Base-by-base conservation (phyloP, 2,329 filamentous ascomycete species). In the Emydomyces testavorans region DNA sequence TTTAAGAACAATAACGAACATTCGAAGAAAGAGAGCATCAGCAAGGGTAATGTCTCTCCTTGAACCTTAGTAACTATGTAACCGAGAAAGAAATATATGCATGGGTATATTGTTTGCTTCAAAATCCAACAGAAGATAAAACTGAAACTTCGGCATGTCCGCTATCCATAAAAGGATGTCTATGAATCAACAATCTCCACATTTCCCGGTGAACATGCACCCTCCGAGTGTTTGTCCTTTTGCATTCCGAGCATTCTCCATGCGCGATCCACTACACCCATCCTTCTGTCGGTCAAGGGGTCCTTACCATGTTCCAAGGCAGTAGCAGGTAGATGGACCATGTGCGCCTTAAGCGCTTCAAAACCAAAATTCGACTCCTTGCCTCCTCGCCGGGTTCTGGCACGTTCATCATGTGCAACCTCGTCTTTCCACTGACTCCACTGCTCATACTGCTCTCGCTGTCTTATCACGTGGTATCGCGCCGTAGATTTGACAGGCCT, bases 351-450 rank as follows among this genome's bases (percentile, higher is more conserved):
- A 11, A 18, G n/a, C 35, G 29, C 18, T 21, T 46, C 31, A 3
- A 41, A 34, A 5, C 38, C 7, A 29, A 6, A 41, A 40, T 34
- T 21, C 18, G 39, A 4, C 32, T 43, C 20, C 36, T 38, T 51
- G 4, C 56, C 54, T n/a, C 54, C 59, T 29, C 66, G 62, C 35
- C 66, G 64, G 47, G 64, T 61, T 39, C 62, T 60, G 51, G 65
- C 60, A 28, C 65, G 60, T 46, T 67, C 64, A 23, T 64, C 57
- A 46, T 57, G 51, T 18, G 63, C 65, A 43, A 69, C 63, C 18
- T 69, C 66, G 21, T 67, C 60, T 46, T 62, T 62, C 67, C 66
- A 69, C 56, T 68, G 65, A 13, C 63, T 59, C 67, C 70, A 71
- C 48, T 65, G 66, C 52, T 71, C 67, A 52, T 68, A 69, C 39